These are phyloP conservation scores for Fistulinella cinereoalba DNA, from an alignment of 1,284 basidiomycete species.

Conservation along the genomic window DNA sequence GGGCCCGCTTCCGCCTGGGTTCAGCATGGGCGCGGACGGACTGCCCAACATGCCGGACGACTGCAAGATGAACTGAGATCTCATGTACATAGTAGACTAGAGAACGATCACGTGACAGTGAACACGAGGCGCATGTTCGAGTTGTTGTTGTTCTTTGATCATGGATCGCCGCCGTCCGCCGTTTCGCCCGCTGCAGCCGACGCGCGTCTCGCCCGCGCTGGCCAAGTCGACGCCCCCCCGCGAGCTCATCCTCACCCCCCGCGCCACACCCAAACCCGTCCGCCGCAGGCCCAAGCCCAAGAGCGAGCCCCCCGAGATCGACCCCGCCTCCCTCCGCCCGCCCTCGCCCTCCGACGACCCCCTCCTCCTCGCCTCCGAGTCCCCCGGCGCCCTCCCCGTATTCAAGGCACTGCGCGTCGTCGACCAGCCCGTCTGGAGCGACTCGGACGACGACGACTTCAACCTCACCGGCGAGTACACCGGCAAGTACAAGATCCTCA, in stretches of 20 bases:
- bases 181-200: constrained; percentile 21
- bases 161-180: constrained; percentile 13
- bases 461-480: constrained; percentile 58
- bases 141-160: neutral
- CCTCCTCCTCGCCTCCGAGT: too few species aligned
- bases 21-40: constrained; percentile 58
- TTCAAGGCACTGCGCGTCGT: constrained; percentile 30
- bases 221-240: constrained; percentile 64
- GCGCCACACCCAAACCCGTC: constrained; percentile 35
- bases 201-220: constrained; percentile 6
- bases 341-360: constrained; percentile 74
- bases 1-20: constrained; percentile 84
- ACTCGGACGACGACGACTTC: constrained; percentile 36
- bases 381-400: constrained; percentile 30
- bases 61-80: constrained; percentile 41
- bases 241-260: constrained; percentile 43
- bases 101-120: constrained; percentile 19
- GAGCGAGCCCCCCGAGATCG: constrained; percentile 61
- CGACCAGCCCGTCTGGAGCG: constrained; percentile 31
- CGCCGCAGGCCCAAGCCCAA: constrained; percentile 48
- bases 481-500: constrained; percentile 53
- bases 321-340: constrained; percentile 57
- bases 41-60: constrained; percentile 52
- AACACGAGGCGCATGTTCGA: neutral
- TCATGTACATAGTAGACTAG: neutral